Base-by-base conservation (phyloP, 257 asterid genomes). In the Euphrasia confusa region DNA sequence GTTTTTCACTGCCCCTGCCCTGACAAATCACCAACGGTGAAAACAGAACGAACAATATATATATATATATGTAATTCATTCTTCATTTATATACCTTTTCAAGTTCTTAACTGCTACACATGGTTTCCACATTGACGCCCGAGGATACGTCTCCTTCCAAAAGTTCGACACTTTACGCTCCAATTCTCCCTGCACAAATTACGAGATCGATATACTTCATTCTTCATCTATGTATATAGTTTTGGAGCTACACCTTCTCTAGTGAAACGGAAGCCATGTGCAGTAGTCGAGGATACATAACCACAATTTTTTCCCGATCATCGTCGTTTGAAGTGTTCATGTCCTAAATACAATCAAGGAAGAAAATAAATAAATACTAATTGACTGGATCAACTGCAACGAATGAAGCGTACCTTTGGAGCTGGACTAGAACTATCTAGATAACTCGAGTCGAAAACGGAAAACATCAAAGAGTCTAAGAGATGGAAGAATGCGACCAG, bases 71-170 rank as follows among this genome's bases (percentile, higher is more conserved):
- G n/a, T n/a, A n/a, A n/a, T n/a, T n/a, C n/a, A n/a, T n/a, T n/a
- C n/a, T n/a, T n/a, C n/a, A n/a, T n/a, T n/a, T n/a, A n/a, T n/a
- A n/a, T 30, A 5, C 45, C 5, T 81, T 58, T 74, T 59, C 68
- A 40, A 67, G 58, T 75, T 74, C 68, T 28, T 66, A 72, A 80
- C 76, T 40, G 97, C 88, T 21, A 1, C 88, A 74, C 99, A 87
- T 10, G 96, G 96, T 59, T 71, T 80, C 99, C 99, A 93, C 27
- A 59, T 13, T 32, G 90, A 79, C 42, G 91, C 83, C 62, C 71
- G 83, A 13, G 77, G 78, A 60, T 70, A 71, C 26, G 78, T 76
- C 60, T 84, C 96, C 77, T 80, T 80, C 99, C 95, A 92, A 68
- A 84, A 86, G 10, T 72, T 76, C 54, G 89, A 70, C 57, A 50